These are phyloP conservation scores for Trichoderma gracile DNA, from an alignment of 2,329 filamentous ascomycete species.

Conservation along the genomic window DNA sequence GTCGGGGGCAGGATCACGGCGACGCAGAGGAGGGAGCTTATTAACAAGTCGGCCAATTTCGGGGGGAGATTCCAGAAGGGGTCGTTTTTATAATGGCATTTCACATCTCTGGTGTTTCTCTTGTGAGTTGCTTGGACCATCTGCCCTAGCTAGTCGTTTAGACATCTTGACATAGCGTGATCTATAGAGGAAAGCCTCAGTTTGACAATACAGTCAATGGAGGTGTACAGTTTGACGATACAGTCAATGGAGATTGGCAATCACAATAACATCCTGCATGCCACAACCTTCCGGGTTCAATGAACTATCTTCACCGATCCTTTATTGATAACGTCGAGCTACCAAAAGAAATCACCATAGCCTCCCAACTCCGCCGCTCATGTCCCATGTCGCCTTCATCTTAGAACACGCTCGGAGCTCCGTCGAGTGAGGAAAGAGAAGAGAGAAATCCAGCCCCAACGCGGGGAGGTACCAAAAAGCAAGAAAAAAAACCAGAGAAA, in stretches of 20 bases:
- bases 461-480: slow-evolving; percentile 21
- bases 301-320: slow-evolving; percentile 27
- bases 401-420: slow-evolving; percentile 20
- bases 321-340: slow-evolving; percentile 27
- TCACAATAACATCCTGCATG: neutral
- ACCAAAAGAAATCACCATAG: slow-evolving; percentile 32
- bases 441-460: slow-evolving; percentile 2
- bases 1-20: slow-evolving; percentile 70
- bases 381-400: slow-evolving; percentile 30
- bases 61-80: slow-evolving; percentile 79
- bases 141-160: neutral
- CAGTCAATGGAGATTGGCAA: too few relatives aligned
- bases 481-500: slow-evolving; percentile 16
- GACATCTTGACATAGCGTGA: neutral
- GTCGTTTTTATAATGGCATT: slow-evolving; percentile 51
- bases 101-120: neutral
- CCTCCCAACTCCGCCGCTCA: slow-evolving; percentile 41
- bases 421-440: neutral
- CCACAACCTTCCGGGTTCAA: neutral
- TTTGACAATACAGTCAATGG: too few relatives aligned
- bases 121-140: neutral
- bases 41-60: slow-evolving; percentile 79
- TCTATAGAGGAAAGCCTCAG: neutral
- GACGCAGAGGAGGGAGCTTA: slow-evolving; percentile 73
- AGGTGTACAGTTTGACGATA: too few relatives aligned